phyloP scores from a whole-genome alignment of 371 early-diverging fungal species.

The Mucor sp. region DNA sequence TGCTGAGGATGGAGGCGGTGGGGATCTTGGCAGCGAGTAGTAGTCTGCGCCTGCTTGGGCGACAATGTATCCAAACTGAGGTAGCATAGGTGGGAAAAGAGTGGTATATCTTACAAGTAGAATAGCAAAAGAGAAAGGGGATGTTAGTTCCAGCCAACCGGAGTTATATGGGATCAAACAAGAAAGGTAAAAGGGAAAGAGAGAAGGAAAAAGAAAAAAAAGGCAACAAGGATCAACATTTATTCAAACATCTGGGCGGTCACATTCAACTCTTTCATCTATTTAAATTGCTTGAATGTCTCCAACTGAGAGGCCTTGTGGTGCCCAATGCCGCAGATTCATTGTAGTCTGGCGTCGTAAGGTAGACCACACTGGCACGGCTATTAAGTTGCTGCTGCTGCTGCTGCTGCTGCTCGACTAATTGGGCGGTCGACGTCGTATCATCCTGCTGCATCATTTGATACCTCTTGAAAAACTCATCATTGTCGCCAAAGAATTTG shows the following conservation, averaged over 20 bases:
- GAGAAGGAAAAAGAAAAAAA: conserved; percentile 15
- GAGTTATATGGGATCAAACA: conserved; percentile 2
- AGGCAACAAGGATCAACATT: conserved; percentile 4
- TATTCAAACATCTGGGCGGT: not conserved
- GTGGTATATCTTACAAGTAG: not conserved
- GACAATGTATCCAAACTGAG: conserved; percentile 53
- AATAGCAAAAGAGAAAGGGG: not conserved
- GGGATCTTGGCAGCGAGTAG: conserved; percentile 17
- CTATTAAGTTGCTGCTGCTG: not conserved
- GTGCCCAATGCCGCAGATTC: conserved; percentile 30
- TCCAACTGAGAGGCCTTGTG: conserved; percentile 23
- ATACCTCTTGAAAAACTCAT: conserved; percentile 46
- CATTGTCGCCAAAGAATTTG: conserved; percentile 49
- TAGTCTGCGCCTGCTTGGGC: conserved; percentile 51
- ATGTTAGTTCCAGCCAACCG: not conserved
- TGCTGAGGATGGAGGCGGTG: not conserved
- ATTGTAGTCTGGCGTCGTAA: conserved; percentile 25
- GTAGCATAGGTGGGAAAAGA: conserved; percentile 58
- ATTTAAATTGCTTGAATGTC: conserved; percentile 11
- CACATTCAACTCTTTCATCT: not conserved
- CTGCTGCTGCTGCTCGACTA: conserved; percentile 11
- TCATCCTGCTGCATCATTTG: conserved; percentile 33
- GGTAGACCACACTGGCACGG: conserved; percentile 10
- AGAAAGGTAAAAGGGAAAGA: conserved; percentile 10
- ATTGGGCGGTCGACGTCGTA: not conserved